A percentile compares a stretch with the other conserved stretches of the same genome.
Evolutionary conservation across 768 basidiomycete species (phyloP).

Genomic region (Tulasnella sp.): DNA sequence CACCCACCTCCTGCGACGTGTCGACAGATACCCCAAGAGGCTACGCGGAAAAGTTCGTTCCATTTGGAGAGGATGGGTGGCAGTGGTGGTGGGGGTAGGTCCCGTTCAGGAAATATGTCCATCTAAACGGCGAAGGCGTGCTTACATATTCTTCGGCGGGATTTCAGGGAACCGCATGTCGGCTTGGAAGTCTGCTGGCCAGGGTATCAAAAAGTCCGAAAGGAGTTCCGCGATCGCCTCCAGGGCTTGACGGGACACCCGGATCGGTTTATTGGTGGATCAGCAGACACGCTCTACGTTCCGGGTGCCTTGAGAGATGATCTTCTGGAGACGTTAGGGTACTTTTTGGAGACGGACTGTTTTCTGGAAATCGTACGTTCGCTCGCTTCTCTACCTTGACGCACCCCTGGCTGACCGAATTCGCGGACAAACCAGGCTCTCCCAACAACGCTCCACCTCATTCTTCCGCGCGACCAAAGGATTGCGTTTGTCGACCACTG

Average conservation of each 20-base stretch:
- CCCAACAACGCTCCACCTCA: conserved; percentile 46
- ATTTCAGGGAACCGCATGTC: conserved; percentile 17
- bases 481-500: conserved; percentile 51
- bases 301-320: conserved; percentile 41
- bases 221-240: conserved; percentile 39
- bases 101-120: neutral
- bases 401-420: neutral
- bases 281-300: conserved; percentile 49
- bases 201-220: conserved; percentile 41
- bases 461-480: conserved; percentile 39
- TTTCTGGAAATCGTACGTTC: conserved; percentile 46
- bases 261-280: conserved; percentile 47
- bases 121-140: neutral
- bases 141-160: neutral
- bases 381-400: neutral
- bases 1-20: conserved; percentile 22
- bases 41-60: conserved; percentile 1
- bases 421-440: conserved; percentile 29
- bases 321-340: conserved; percentile 43
- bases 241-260: conserved; percentile 37
- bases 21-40: neutral
- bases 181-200: conserved; percentile 44
- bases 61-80: conserved; percentile 15
- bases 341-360: conserved; percentile 48
- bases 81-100: conserved; percentile 10